Conservation (phyloP, 352 stramenopile species). For the Globisporangium yorkense region DNA sequence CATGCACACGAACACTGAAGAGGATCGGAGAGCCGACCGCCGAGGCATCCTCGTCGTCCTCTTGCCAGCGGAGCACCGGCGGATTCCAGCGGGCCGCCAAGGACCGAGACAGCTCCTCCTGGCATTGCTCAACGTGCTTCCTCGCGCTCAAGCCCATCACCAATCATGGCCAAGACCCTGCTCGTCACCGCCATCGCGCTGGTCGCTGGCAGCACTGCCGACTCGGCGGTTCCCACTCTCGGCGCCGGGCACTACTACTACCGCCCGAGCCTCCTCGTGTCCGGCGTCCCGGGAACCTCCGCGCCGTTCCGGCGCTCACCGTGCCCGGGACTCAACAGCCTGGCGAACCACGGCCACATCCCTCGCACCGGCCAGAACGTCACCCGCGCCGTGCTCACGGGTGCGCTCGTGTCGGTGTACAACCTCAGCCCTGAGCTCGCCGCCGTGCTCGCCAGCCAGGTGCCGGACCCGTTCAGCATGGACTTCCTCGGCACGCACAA, state of each 20-base stretch:
- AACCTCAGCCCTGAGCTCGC: slow-evolving; percentile 14
- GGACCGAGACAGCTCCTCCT: too few relatives aligned
- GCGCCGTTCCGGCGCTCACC: slow-evolving; percentile 21
- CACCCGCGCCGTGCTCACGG: slow-evolving; percentile 10
- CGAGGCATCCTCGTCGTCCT: too few relatives aligned
- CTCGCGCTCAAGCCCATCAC: not conserved
- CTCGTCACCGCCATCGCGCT: slow-evolving; percentile 6
- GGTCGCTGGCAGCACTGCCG: slow-evolving; percentile 7
- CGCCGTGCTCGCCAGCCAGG: slow-evolving; percentile 7
- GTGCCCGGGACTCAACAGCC: slow-evolving; percentile 30
- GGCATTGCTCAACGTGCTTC: too few relatives aligned
- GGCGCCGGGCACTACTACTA: not conserved
- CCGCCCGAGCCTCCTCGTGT: too few relatives aligned
- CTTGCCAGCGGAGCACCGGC: too few relatives aligned
- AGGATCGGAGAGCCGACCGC: too few relatives aligned
- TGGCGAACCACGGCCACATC: slow-evolving; percentile 31
- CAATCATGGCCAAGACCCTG: slow-evolving; percentile 12
- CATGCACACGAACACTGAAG: too few relatives aligned
- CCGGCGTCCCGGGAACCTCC: not conserved
- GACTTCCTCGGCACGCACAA: slow-evolving; percentile 29
- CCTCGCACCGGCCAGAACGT: slow-evolving; percentile 20
- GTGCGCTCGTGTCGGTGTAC: slow-evolving; percentile 11
- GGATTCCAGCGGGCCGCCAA: too few relatives aligned
- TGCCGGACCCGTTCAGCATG: slow-evolving; percentile 11
- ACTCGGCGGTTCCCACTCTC: not conserved